These are phyloP conservation scores for Botrytis aclada DNA, from an alignment of 2,329 filamentous ascomycete genomes.

Conservation along the genomic window DNA sequence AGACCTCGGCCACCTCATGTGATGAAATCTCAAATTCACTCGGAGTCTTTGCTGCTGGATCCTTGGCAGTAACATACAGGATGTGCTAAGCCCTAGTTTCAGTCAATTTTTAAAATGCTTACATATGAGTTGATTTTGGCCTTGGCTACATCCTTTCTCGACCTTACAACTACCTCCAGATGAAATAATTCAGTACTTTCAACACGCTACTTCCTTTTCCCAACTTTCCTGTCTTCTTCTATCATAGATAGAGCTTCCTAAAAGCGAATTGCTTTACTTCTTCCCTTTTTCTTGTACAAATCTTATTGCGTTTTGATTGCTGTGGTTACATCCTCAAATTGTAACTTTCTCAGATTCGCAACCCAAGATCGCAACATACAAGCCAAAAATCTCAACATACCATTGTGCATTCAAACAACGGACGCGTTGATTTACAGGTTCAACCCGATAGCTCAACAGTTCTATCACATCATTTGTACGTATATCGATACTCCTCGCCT, in stretches of 20 bases:
- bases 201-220: slow-evolving; percentile 2
- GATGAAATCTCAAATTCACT: slow-evolving; percentile 1
- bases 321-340: neutral
- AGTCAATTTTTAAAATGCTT: neutral
- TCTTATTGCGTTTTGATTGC: neutral
- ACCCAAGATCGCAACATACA: neutral
- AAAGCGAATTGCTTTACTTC: neutral
- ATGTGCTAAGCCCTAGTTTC: neutral
- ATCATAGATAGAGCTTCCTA: slow-evolving; percentile 7
- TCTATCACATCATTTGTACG: slow-evolving; percentile 1
- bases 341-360: neutral
- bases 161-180: neutral
- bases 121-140: neutral
- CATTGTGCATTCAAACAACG: neutral
- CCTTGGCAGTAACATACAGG: neutral
- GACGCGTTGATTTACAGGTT: neutral
- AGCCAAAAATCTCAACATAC: neutral
- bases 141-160: neutral
- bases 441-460: neutral
- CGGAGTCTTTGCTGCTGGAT: neutral
- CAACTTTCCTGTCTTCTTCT: neutral
- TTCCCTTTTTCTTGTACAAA: neutral
- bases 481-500: neutral
- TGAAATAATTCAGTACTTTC: neutral
- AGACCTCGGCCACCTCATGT: neutral